Conservation (phyloP, 345 rosid genomes). For the Pugionium cornutum region DNA sequence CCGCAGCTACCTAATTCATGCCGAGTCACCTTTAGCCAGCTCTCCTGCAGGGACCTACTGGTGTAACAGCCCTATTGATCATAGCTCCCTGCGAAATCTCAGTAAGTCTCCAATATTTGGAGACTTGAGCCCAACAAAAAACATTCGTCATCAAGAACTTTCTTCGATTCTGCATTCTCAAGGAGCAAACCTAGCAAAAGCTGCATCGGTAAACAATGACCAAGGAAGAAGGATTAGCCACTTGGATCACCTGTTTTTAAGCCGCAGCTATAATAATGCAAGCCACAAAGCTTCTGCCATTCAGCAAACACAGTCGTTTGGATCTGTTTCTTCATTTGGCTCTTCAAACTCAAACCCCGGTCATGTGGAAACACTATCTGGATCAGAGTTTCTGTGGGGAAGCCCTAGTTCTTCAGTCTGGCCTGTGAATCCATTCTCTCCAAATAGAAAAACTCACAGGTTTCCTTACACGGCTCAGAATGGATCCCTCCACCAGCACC, state of each 20-base stretch:
- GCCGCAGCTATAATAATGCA: conserved; percentile 40
- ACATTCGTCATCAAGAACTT: conserved; percentile 45
- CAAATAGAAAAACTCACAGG: conserved; percentile 50
- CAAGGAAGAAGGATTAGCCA: conserved; percentile 46
- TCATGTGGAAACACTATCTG: conserved; percentile 13
- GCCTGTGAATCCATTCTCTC: conserved; percentile 57
- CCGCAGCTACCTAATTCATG: conserved; percentile 47
- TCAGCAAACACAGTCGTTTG: conserved; percentile 53
- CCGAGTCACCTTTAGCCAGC: conserved; percentile 55
- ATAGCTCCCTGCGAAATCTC: conserved; percentile 43
- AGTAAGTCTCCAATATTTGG: conserved; percentile 50
- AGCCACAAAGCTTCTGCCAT: conserved; percentile 43
- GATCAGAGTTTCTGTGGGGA: conserved; percentile 28
- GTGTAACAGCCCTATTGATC: conserved; percentile 59
- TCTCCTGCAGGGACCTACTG: conserved; percentile 60
- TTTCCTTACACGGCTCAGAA: conserved; percentile 51
- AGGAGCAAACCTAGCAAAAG: conserved; percentile 43
- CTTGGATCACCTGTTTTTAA: conserved; percentile 46
- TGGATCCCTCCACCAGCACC: conserved; percentile 46
- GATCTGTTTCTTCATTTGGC: conserved; percentile 48
- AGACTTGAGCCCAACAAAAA: conserved; percentile 48
- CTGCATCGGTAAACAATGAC: conserved; percentile 55
- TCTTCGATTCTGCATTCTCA: conserved; percentile 55
- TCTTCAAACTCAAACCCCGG: conserved; percentile 39
- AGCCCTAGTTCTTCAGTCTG: conserved; percentile 56